phyloP scores from a whole-genome alignment of 768 basidiomycete species.

The Lactarius sp. region DNA sequence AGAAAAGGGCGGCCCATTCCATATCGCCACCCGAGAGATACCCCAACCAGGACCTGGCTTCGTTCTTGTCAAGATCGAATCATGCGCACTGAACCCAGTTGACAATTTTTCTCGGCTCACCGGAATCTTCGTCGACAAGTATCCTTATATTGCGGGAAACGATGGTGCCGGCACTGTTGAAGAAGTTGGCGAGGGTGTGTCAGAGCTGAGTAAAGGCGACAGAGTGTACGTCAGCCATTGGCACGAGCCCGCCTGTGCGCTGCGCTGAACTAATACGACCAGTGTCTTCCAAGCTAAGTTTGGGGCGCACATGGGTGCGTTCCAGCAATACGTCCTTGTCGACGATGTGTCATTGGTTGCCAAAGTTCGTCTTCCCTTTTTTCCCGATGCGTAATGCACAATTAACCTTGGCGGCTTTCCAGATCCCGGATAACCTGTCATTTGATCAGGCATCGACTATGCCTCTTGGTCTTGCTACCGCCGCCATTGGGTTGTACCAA shows the following conservation, averaged over 20 bases:
- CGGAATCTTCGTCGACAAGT: slow-evolving; percentile 26
- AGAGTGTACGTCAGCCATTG: slow-evolving; percentile 24
- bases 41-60: slow-evolving; percentile 23
- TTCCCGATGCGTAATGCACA: not conserved
- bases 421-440: slow-evolving; percentile 44
- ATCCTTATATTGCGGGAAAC: slow-evolving; percentile 25
- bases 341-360: slow-evolving; percentile 22
- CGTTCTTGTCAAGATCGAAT: slow-evolving; percentile 24
- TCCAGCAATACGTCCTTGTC: slow-evolving; percentile 28
- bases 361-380: slow-evolving; percentile 15
- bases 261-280: not conserved
- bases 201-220: slow-evolving; percentile 28
- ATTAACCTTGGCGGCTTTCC: not conserved
- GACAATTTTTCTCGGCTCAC: slow-evolving; percentile 19
- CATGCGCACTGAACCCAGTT: slow-evolving; percentile 27
- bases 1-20: slow-evolving; percentile 8
- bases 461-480: slow-evolving; percentile 46
- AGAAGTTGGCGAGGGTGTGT: slow-evolving; percentile 30
- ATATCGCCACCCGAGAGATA: slow-evolving; percentile 6
- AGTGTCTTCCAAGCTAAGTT: slow-evolving; percentile 13
- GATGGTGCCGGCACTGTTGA: slow-evolving; percentile 30
- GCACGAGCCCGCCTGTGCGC: not conserved
- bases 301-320: slow-evolving; percentile 9
- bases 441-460: slow-evolving; percentile 48
- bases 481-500: slow-evolving; percentile 47